Conservation (phyloP, 2,329 filamentous ascomycete species). For the Drechslerella dactyloides region DNA sequence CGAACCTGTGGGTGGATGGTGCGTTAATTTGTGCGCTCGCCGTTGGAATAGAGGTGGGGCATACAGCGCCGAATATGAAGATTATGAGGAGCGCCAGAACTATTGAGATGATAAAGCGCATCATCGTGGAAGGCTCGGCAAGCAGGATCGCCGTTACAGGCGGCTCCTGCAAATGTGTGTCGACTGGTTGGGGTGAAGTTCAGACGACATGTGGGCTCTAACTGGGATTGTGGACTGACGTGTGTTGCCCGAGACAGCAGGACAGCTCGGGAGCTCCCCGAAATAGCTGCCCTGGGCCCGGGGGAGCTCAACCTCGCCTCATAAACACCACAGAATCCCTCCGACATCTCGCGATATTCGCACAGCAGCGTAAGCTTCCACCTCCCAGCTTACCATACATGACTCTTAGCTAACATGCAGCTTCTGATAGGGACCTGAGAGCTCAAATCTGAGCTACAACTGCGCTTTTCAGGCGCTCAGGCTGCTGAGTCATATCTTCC, state of each 20-base stretch:
- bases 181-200: background rate
- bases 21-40: background rate
- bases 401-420: background rate
- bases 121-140: conserved; percentile 7
- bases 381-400: background rate
- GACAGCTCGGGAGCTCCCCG: background rate
- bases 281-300: background rate
- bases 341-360: background rate
- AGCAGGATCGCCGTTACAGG: conserved; percentile 7
- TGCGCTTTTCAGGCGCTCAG: background rate
- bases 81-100: conserved; percentile 21
- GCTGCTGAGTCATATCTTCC: background rate
- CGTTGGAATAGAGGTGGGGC: background rate
- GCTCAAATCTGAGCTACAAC: background rate
- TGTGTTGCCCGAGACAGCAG: no score
- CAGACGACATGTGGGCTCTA: no score
- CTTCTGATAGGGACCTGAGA: background rate
- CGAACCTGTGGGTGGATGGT: conserved; percentile 24
- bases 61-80: conserved; percentile 26
- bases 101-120: conserved; percentile 20
- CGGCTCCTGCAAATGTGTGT: background rate
- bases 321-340: background rate
- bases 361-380: background rate
- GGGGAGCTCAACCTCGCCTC: conserved; percentile 8
- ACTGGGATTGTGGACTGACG: no score